Base-by-base conservation (phyloP, 2,329 filamentous ascomycete genomes). In the Aspergillus awamori region DNA sequence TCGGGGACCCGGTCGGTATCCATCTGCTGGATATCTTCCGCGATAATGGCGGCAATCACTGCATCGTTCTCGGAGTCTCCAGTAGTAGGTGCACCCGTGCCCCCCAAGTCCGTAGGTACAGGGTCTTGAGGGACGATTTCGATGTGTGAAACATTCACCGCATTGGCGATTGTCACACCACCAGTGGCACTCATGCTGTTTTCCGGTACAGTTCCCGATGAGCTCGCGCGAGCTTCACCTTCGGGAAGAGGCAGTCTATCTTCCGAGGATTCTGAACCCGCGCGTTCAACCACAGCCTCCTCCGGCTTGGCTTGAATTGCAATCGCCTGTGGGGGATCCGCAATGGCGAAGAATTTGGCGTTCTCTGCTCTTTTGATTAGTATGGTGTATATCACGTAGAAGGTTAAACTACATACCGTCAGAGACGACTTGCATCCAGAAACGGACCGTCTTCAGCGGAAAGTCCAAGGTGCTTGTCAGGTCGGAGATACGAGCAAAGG, bases 351-450 rank as follows among this genome's bases (percentile, higher is more conserved):
- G 55, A 70, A 70, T 52, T 74, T 73, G 52, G 75, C 72, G 59
- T 77, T 74, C 28, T 66, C 73, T 75, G 52, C 38, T 2, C 26
- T 36, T 47, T 8, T 38, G 15, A 30, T 65, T 58, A 67, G 66
- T 20, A 41, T 5, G 47, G 58, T 17, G 8, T 20, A 2, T 13
- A 5, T 13, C 22, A 8, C 1, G 17, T 5, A 10, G 4, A 5
- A 13, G 24, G 26, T 15, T 5, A n/a, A 15, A 7, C 3, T 13
- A 66, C 70, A 63, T 59, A 72, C 75, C 72, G 56, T 76, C 75
- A 1, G 76, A 76, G 4, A 79, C 69, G 3, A 74, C 59, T 49
- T 79, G 72, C 67, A 76, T 71, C 77, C 77, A 79, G 49, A 78
- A 75, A 30, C 76, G 73, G 38, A 74, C 65, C 13, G 65, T 66